Evolutionary conservation across 441 rosid species (phyloP).

Genomic region (Cnidoscolus chayamansa): DNA sequence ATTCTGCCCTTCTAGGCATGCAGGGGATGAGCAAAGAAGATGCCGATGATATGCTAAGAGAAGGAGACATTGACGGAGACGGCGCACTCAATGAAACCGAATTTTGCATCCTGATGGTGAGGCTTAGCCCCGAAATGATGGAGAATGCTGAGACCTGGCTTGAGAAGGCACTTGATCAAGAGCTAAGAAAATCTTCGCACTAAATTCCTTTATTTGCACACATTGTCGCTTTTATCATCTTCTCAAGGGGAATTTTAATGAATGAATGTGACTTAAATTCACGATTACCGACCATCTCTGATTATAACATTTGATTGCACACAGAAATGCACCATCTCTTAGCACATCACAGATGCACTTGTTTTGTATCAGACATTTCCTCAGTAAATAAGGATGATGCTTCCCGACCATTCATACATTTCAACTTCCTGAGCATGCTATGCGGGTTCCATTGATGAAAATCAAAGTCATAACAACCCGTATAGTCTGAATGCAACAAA

Average conservation of each 20-base stretch:
- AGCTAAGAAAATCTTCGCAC: constrained; percentile 29
- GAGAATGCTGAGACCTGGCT: constrained; percentile 71
- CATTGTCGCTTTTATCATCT: not conserved
- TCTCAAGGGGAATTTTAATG: not conserved
- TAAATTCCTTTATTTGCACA: not conserved
- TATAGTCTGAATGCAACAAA: not conserved
- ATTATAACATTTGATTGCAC: too few relatives aligned
- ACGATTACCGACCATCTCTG: too few relatives aligned
- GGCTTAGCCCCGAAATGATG: constrained; percentile 90
- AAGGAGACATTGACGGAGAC: constrained; percentile 83
- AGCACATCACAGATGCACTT: too few relatives aligned
- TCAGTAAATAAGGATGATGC: too few relatives aligned
- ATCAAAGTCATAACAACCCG: not conserved
- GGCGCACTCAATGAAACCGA: constrained; percentile 71
- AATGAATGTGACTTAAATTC: too few relatives aligned
- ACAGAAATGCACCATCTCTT: too few relatives aligned
- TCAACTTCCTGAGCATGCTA: not conserved
- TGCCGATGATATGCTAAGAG: constrained; percentile 66
- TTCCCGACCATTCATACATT: not conserved
- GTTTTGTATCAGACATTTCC: too few relatives aligned
- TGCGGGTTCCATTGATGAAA: not conserved
- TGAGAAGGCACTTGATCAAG: constrained; percentile 60
- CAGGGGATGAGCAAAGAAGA: constrained; percentile 71
- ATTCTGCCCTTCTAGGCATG: constrained; percentile 69
- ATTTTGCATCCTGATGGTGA: constrained; percentile 84